Conservation (phyloP, 2,329 filamentous ascomycete species). For the Purpureocillium takamizusanense region DNA sequence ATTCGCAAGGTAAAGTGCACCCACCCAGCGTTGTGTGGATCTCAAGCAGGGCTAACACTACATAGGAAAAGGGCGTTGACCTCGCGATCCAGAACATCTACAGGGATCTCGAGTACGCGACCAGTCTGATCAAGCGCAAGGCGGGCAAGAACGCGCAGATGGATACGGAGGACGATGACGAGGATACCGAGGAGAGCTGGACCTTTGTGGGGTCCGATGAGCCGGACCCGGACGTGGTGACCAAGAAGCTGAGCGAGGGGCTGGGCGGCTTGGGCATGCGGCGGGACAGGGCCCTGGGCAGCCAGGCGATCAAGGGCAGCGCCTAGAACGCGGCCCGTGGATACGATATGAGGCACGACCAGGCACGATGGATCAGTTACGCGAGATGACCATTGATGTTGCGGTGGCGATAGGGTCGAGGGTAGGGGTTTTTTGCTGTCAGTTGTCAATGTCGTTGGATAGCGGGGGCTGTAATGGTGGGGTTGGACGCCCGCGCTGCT, state of each 20-base stretch:
- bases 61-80: constrained; percentile 80
- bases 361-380: no score
- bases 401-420: no score
- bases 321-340: neutral
- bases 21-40: neutral
- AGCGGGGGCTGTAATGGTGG: no score
- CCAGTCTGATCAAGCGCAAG: constrained; percentile 65
- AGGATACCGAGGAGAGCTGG: constrained; percentile 74
- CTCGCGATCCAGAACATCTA: constrained; percentile 89
- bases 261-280: constrained; percentile 9
- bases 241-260: constrained; percentile 29
- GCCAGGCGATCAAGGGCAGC: neutral
- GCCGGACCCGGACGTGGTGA: constrained; percentile 33
- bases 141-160: constrained; percentile 37
- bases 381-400: no score
- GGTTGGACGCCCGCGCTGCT: no score
- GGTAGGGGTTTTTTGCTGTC: no score
- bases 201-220: constrained; percentile 66
- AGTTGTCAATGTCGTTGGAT: no score
- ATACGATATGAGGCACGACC: no score
- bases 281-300: no score
- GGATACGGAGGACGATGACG: constrained; percentile 38
- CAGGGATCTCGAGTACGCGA: constrained; percentile 88
- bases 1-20: constrained; percentile 62
- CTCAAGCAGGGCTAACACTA: constrained; percentile 15